These are phyloP conservation scores for Ogataea degrootiae DNA, from an alignment of 805 yeast genomes.

Conservation along the genomic window DNA sequence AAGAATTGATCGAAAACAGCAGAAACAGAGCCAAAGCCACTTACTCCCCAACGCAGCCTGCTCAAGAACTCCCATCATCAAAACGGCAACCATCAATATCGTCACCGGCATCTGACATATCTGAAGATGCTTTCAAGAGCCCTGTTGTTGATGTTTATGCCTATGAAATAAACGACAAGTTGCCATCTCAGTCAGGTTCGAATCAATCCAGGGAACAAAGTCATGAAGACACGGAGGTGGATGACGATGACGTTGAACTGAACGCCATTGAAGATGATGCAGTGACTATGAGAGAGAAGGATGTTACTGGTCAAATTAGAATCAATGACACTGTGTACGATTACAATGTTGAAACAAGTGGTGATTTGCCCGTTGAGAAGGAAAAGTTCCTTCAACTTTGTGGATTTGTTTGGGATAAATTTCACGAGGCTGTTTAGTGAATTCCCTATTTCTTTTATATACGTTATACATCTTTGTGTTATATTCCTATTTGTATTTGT, in stretches of 20 bases:
- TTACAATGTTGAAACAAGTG: conserved; percentile 9
- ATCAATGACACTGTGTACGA: conserved; percentile 17
- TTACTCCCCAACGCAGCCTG: too few relatives aligned
- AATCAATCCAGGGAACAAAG: background rate
- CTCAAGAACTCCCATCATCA: background rate
- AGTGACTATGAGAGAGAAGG: background rate
- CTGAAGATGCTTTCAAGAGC: background rate
- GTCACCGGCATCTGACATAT: too few relatives aligned
- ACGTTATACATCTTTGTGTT: background rate
- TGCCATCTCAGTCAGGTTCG: too few relatives aligned
- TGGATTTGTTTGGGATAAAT: conserved; percentile 20
- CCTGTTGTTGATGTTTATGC: conserved; percentile 9
- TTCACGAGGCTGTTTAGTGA: background rate
- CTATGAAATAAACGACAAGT: background rate
- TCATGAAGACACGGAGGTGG: conserved; percentile 2
- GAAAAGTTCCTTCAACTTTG: conserved; percentile 18
- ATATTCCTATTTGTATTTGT: background rate
- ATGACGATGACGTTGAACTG: conserved; percentile 13
- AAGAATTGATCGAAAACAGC: background rate
- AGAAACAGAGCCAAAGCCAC: too few relatives aligned
- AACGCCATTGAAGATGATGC: conserved; percentile 24
- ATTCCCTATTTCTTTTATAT: background rate
- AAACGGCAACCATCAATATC: background rate
- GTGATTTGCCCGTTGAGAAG: conserved; percentile 9
- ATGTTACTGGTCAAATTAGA: conserved; percentile 15